Base-by-base conservation (phyloP, 2,329 filamentous ascomycete species). In the Drechslerella coelobrocha region DNA sequence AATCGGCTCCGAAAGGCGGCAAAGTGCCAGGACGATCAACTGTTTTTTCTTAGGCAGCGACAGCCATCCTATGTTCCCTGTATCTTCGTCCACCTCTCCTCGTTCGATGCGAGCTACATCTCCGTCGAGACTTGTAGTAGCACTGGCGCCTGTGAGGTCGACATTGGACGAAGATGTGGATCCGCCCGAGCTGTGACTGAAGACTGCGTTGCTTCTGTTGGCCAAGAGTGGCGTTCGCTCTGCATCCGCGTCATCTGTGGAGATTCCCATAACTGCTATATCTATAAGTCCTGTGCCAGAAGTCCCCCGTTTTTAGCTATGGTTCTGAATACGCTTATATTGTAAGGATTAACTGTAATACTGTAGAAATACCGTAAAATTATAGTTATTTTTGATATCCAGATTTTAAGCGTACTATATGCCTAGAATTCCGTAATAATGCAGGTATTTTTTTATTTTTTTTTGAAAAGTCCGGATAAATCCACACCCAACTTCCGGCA, bases 1-100 rank as follows among this genome's bases (percentile, higher is more conserved):
- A 34, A 96, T 81, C 2, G 91, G 91, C 77, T 96, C 92, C 9
- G 89, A 91, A 21, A 96, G 81, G 26, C 92, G 86, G 7, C 91
- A 88, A 47, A 95, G 80, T 0, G 89, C 91, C 53, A 96, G 83
- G 63, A 96, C 87, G 27, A 88, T 80, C 19, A 96, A 83, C 79
- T 96, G 91, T 48, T 85, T 83, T 78, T 92, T 95, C 65, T 85
- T 83, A 0, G 92, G 92, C 0, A 96, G 81, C 10, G 89, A 86
- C 41, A 81, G 81, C 90, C 90, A 94, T 68, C 86, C 84, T 21
- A 89, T 84, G 0, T 82, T 81, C 34, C 82, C 80, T 8, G 61
- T 54, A 23, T 68, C 41, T 1, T 43, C 21, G 31, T 48, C 56
- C 21, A 52, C 52, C 27, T 34, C 37, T 31, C 29, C 29, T 31